A percentile compares a stretch with the other conserved stretches of the same genome.
Conservation (phyloP, 2,329 filamentous ascomycete genomes). For the Aspergillus thermomutatus region DNA sequence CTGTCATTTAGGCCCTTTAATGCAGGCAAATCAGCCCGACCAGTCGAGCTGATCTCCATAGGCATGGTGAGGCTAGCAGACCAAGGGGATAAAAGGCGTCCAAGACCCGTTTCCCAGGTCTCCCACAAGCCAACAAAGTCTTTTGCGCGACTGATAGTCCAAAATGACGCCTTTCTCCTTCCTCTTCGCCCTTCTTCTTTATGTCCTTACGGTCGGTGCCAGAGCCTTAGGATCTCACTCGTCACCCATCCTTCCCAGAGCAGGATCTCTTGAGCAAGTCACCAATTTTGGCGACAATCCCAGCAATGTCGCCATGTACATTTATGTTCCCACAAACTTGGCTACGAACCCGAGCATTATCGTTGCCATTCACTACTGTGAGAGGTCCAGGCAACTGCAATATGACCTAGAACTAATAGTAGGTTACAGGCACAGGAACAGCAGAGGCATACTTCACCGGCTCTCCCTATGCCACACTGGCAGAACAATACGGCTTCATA, state of each 20-base stretch:
- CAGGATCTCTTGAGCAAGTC: constrained; percentile 28
- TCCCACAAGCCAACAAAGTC: no score
- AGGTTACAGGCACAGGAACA: neutral
- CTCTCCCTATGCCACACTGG: constrained; percentile 53
- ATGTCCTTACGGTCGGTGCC: constrained; percentile 6
- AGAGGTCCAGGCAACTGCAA: neutral
- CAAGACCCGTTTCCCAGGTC: neutral
- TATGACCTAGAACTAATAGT: neutral
- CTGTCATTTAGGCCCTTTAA: no score
- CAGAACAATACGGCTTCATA: constrained; percentile 40
- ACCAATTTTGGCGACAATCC: constrained; percentile 46
- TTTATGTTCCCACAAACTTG: constrained; percentile 48
- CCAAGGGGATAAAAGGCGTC: neutral
- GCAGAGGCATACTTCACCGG: constrained; percentile 44
- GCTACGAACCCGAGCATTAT: constrained; percentile 49
- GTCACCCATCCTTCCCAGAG: constrained; percentile 4
- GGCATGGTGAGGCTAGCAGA: no score
- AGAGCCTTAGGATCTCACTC: neutral
- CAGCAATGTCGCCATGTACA: constrained; percentile 51
- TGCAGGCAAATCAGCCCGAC: no score
- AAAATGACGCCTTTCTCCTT: neutral
- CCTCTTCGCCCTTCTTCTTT: constrained; percentile 6
- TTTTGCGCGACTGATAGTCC: neutral
- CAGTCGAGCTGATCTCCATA: no score
- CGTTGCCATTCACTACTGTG: constrained; percentile 58